Percentiles rank a stretch among this genome's conserved stretches.
Conservation (phyloP, 208 protist genomes). For the Acanthamoeba culbertsoni region DNA sequence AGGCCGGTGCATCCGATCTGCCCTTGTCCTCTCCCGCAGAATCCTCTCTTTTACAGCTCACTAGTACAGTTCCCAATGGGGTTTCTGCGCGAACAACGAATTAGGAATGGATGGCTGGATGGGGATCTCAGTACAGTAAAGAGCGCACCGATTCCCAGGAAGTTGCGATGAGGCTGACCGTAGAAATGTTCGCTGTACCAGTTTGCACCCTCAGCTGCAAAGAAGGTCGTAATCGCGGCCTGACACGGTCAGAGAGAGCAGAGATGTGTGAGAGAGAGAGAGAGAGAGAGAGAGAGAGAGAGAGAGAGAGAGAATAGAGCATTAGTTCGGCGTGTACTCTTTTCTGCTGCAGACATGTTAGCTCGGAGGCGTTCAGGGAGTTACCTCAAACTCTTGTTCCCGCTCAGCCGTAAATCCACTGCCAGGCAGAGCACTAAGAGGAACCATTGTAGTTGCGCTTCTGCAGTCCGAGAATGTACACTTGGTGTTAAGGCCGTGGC, state of each 20-base stretch:
- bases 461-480: too few relatives aligned
- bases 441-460: background rate
- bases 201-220: background rate
- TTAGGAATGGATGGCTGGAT: background rate
- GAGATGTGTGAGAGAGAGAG: background rate
- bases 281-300: background rate
- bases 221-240: background rate
- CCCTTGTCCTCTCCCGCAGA: background rate
- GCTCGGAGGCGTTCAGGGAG: too few relatives aligned
- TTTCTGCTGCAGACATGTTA: too few relatives aligned
- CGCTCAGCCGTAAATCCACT: background rate
- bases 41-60: constrained; percentile 1
- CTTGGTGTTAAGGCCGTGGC: too few relatives aligned
- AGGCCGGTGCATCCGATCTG: background rate
- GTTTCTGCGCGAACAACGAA: background rate
- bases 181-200: constrained; percentile 42
- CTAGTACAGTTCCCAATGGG: constrained; percentile 5
- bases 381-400: constrained; percentile 23
- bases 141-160: constrained; percentile 37
- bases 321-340: too few relatives aligned
- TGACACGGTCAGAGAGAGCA: background rate
- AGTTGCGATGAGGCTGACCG: constrained; percentile 18
- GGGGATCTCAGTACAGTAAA: too few relatives aligned
- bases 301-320: background rate
- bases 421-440: background rate